Evolutionary conservation across 2,329 filamentous ascomycete genomes (phyloP).

Genomic region (Colletotrichum acutatum): DNA sequence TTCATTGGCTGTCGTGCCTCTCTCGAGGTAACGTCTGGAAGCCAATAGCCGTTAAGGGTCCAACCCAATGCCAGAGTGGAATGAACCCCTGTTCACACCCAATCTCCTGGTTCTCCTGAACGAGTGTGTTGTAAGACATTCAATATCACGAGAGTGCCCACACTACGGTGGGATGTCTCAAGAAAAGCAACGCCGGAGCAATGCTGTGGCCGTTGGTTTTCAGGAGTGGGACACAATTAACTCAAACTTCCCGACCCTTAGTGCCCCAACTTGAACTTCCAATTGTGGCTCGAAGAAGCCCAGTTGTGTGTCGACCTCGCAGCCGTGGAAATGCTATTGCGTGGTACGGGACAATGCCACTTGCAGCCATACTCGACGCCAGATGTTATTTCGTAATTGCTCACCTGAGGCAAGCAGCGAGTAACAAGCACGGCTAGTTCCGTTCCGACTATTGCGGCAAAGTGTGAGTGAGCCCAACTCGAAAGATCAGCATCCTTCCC

Average conservation of each 20-base stretch:
- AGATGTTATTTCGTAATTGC: background rate
- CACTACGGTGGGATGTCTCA: conserved; percentile 1
- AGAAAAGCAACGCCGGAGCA: conserved; percentile 17
- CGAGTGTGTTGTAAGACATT: conserved; percentile 9
- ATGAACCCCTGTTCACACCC: conserved; percentile 14
- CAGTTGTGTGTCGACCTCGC: background rate
- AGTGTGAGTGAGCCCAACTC: background rate
- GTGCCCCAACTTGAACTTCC: background rate
- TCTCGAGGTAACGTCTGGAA: background rate
- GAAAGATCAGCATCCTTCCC: background rate
- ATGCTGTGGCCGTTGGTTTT: background rate
- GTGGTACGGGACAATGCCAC: background rate
- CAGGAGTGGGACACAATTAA: background rate
- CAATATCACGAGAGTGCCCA: background rate
- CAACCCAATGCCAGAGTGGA: background rate
- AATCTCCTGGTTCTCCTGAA: conserved; percentile 24
- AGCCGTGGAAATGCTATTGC: background rate
- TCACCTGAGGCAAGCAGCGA: background rate
- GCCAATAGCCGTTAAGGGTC: conserved; percentile 1
- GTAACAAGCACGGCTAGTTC: background rate
- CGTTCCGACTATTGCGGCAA: background rate
- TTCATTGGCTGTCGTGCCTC: conserved; percentile 2
- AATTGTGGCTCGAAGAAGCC: background rate
- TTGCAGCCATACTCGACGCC: background rate
- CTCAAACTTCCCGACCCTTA: background rate